These are phyloP conservation scores for Leptographium lundbergii DNA, from an alignment of 2,329 filamentous ascomycete genomes.

Conservation along the genomic window DNA sequence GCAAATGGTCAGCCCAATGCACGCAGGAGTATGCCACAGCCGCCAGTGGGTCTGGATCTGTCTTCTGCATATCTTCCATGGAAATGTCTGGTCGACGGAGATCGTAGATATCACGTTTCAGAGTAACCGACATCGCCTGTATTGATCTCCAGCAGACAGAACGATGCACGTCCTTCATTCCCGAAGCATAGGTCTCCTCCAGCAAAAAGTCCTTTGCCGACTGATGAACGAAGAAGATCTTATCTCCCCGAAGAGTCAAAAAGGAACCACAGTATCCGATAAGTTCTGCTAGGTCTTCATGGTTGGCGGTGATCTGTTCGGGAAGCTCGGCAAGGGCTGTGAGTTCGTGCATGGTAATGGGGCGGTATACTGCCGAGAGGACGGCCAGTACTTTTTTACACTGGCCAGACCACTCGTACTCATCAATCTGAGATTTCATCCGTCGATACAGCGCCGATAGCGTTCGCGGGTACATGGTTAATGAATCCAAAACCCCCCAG, in stretches of 20 bases:
- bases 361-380: slow-evolving; percentile 20
- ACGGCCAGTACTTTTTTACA: slow-evolving; percentile 23
- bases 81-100: slow-evolving; percentile 14
- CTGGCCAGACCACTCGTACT: slow-evolving; percentile 16
- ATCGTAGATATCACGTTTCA: slow-evolving; percentile 24
- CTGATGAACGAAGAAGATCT: slow-evolving; percentile 26
- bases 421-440: slow-evolving; percentile 23
- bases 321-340: slow-evolving; percentile 6
- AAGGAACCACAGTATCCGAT: slow-evolving; percentile 27
- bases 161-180: slow-evolving; percentile 16
- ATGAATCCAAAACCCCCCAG: slow-evolving; percentile 10
- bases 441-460: slow-evolving; percentile 23
- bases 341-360: slow-evolving; percentile 24
- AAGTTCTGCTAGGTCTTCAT: slow-evolving; percentile 12
- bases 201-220: slow-evolving; percentile 29
- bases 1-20: slow-evolving; percentile 23
- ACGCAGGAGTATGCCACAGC: slow-evolving; percentile 19
- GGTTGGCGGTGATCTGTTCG: slow-evolving; percentile 1
- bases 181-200: slow-evolving; percentile 17
- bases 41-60: slow-evolving; percentile 16
- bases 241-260: slow-evolving; percentile 18
- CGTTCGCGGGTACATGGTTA: slow-evolving; percentile 19
- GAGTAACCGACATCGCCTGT: slow-evolving; percentile 14
- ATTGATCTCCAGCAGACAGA: slow-evolving; percentile 23
- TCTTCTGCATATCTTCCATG: slow-evolving; percentile 12